Evolutionary conservation across 176 grass and related monocot genomes (phyloP), one percentile per base, ranked within the genome.

Genomic region (Puccinellia tenuiflora): DNA sequence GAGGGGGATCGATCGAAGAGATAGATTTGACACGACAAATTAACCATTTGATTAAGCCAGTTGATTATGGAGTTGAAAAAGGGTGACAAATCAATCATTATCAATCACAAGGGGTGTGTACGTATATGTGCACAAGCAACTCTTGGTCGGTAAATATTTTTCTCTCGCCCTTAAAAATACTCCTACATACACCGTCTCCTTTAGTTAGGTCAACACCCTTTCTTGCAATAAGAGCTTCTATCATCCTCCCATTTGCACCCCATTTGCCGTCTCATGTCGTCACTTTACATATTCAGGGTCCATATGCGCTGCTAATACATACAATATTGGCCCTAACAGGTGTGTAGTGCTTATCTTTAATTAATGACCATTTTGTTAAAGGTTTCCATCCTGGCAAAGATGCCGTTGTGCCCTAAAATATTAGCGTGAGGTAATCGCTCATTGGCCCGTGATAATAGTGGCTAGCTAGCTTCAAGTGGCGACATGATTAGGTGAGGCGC

Each of bases 281-380:
- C 79, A 86, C 84, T 90, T 86, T 83, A 51, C 26, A 74, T 74
- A 86, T 78, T 43, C 73, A 35, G 80, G 88, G 75, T 40, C 84
- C 80, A 83, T 74, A 83, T 83, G 74, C 38, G 42, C 24, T 86
- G 40, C 83, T 70, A 48, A 43, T 7, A 50, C 56, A 81, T 76
- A 90, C 75, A 82, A 86, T 83, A 86, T 82, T 67, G 57, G 66
- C 43, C n/a, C 77, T 75, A 86, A 86, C 25, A 86, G 75, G 84
- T 84, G 84, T 84, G 80, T 84, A 90, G 68, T 80, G 88, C 88
- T 87, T 87, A 90, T 87, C 84, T 87, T 80, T 90, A 76, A 60
- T 80, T 90, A 76, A 60, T 84, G 37, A 24, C 80, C 80, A 90
- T 75, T 87, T 74, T 60, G 75, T 56, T 80, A 87, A 76, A 76